phyloP scores from a whole-genome alignment of 1,284 basidiomycete species.

The Irpex sp. region DNA sequence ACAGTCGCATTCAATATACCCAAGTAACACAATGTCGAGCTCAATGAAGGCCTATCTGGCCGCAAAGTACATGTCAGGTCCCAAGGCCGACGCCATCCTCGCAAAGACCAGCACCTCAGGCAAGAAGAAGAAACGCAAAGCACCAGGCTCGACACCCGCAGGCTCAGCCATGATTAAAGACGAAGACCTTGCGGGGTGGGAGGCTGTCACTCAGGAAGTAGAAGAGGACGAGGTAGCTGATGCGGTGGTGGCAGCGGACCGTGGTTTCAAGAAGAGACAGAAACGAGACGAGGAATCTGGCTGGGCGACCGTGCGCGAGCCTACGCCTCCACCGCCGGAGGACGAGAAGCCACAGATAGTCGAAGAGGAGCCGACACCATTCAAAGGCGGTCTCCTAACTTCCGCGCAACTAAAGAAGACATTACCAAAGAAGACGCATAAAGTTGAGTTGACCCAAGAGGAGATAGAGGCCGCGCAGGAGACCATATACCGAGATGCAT shows the following conservation, averaged over 20 bases:
- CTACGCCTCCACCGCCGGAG: conserved; percentile 45
- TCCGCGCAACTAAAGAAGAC: conserved; percentile 58
- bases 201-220: conserved; percentile 26
- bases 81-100: conserved; percentile 94
- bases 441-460: conserved; percentile 32
- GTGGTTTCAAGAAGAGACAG: conserved; percentile 73
- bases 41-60: conserved; percentile 71
- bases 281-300: conserved; percentile 41
- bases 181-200: conserved; percentile 64
- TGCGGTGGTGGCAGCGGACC: conserved; percentile 60
- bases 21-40: conserved; percentile 10
- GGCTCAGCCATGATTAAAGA: conserved; percentile 45
- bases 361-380: conserved; percentile 31
- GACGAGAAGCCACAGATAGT: conserved; percentile 71
- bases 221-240: conserved; percentile 47
- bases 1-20: not conserved
- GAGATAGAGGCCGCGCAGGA: conserved; percentile 67
- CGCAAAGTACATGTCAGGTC: conserved; percentile 92
- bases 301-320: conserved; percentile 53
- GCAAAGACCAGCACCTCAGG: conserved; percentile 45
- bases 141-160: conserved; percentile 24
- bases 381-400: conserved; percentile 74
- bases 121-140: conserved; percentile 74
- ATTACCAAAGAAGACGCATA: conserved; percentile 35
- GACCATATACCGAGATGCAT: conserved; percentile 91